A percentile compares a stretch with the other conserved stretches of the same genome.
These are phyloP conservation scores for Podospora didyma DNA, from an alignment of 495 filamentous ascomycete genomes.

Conservation along the genomic window DNA sequence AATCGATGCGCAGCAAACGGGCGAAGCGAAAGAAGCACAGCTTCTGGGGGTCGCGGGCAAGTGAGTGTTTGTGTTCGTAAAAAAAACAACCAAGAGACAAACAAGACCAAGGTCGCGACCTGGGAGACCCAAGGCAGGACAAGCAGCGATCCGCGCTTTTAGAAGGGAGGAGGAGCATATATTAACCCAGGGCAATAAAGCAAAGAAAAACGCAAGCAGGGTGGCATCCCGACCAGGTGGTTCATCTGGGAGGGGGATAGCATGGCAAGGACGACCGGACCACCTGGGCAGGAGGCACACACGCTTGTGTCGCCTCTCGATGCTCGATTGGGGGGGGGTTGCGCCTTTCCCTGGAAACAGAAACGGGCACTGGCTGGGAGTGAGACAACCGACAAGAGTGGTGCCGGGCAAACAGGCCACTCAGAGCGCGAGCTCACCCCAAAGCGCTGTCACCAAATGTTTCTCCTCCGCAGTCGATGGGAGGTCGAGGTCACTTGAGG, in stretches of 20 bases:
- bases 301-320: too few species aligned
- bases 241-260: background rate
- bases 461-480: background rate
- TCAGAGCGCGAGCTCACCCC: conserved; percentile 1
- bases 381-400: background rate
- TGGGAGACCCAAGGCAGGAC: background rate
- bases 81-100: background rate
- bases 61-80: background rate
- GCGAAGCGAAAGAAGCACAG: conserved; percentile 14
- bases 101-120: conserved; percentile 4
- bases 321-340: background rate
- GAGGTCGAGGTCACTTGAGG: background rate
- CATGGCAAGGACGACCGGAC: too few species aligned
- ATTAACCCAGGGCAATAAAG: background rate
- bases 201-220: background rate
- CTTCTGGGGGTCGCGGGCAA: conserved; percentile 4
- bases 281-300: too few species aligned
- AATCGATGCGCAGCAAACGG: background rate
- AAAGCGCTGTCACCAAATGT: conserved; percentile 1
- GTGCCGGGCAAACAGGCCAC: background rate
- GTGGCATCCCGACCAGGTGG: background rate
- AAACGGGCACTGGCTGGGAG: background rate
- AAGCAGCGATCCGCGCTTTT: background rate
- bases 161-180: background rate
- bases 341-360: background rate